A percentile compares a stretch with the other conserved stretches of the same genome.
Conservation (phyloP, 1,284 basidiomycete species). For the Austroboletus olivaceoglutinosus region DNA sequence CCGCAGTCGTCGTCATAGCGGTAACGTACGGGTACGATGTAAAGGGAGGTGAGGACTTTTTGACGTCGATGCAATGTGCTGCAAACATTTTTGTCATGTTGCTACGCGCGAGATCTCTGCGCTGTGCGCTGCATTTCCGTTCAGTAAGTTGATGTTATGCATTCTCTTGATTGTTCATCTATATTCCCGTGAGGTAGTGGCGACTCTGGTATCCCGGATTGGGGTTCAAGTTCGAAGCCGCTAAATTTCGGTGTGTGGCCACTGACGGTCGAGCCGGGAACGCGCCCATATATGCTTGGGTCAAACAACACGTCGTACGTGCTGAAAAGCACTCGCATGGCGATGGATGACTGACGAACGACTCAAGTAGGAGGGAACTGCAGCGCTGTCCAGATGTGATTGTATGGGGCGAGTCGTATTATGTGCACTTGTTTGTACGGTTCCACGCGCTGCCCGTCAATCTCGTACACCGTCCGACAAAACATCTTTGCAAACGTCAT, state of each 20-base stretch:
- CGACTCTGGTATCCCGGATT: slow-evolving; percentile 13
- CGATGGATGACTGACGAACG: not conserved
- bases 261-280: slow-evolving; percentile 10
- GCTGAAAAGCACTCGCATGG: not conserved
- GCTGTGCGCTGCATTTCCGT: slow-evolving; percentile 10
- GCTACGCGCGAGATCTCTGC: slow-evolving; percentile 2
- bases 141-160: slow-evolving; percentile 3
- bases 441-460: too few relatives aligned
- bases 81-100: not conserved
- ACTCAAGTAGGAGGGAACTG: slow-evolving; percentile 14
- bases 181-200: slow-evolving; percentile 5
- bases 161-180: not conserved
- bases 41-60: slow-evolving; percentile 4
- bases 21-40: slow-evolving; percentile 20
- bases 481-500: too few relatives aligned
- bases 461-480: too few relatives aligned
- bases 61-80: slow-evolving; percentile 14
- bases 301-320: slow-evolving; percentile 13
- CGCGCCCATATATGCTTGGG: slow-evolving; percentile 15
- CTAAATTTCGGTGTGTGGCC: slow-evolving; percentile 10
- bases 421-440: too few relatives aligned
- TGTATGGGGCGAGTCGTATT: too few relatives aligned
- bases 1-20: slow-evolving; percentile 11
- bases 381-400: slow-evolving; percentile 6
- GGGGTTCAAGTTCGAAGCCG: slow-evolving; percentile 12